These are phyloP conservation scores for Acacia concinna DNA, from an alignment of 331 rosid species.

Conservation along the genomic window DNA sequence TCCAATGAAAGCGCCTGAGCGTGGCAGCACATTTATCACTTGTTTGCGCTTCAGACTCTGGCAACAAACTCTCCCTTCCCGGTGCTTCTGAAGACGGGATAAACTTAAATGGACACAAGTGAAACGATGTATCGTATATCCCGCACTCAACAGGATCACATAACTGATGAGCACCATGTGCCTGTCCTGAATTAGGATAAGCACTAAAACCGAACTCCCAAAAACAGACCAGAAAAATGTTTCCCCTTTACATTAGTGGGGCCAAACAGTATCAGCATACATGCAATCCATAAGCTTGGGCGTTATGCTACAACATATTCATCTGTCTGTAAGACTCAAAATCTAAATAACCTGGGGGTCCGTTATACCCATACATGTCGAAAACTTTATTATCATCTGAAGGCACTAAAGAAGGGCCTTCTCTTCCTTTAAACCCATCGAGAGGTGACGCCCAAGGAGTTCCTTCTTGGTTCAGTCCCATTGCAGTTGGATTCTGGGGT, in stretches of 20 bases:
- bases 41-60: not conserved
- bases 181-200: not conserved
- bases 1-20: too few relatives aligned
- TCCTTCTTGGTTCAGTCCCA: constrained; percentile 56
- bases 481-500: constrained; percentile 55
- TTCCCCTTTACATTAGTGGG: constrained; percentile 38
- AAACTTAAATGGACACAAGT: not conserved
- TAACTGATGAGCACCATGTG: not conserved
- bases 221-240: constrained; percentile 12
- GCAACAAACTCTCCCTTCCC: not conserved
- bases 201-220: not conserved
- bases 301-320: constrained; percentile 62
- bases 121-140: not conserved
- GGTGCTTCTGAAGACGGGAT: not conserved
- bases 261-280: constrained; percentile 19
- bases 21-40: not conserved
- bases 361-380: constrained; percentile 70
- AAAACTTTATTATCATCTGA: constrained; percentile 70
- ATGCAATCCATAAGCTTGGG: not conserved
- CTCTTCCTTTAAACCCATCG: constrained; percentile 86
- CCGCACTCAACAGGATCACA: not conserved
- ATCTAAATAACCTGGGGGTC: constrained; percentile 58
- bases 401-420: constrained; percentile 54
- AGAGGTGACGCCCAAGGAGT: constrained; percentile 77
- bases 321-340: constrained; percentile 83